These are phyloP conservation scores for Phytophthora multivora DNA, from an alignment of 352 stramenopile species.

Conservation along the genomic window DNA sequence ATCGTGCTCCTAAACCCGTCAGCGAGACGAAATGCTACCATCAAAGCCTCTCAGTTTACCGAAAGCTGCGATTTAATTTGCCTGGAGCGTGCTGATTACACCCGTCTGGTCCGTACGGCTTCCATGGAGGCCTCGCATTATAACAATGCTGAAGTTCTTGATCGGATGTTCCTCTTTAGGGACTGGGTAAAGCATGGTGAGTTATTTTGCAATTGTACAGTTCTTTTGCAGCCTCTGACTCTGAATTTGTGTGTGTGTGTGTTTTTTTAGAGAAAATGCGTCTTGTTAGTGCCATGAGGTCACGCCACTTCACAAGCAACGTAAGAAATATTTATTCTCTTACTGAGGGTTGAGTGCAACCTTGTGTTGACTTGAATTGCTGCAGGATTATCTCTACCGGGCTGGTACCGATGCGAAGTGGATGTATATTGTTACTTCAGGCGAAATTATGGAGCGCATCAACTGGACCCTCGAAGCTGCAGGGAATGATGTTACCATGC, in stretches of 20 bases:
- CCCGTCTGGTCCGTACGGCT: slow-evolving; percentile 66
- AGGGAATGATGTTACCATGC: slow-evolving; percentile 25
- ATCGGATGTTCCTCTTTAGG: slow-evolving; percentile 76
- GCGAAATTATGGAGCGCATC: slow-evolving; percentile 70
- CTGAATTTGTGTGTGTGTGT: too few species aligned
- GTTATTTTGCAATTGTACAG: background rate
- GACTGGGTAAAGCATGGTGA: slow-evolving; percentile 73
- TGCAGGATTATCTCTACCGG: slow-evolving; percentile 72
- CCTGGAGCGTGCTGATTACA: slow-evolving; percentile 76
- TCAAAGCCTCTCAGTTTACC: slow-evolving; percentile 69
- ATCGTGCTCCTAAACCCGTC: slow-evolving; percentile 75
- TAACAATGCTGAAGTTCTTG: slow-evolving; percentile 76
- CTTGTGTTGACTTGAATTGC: background rate
- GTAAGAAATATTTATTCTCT: slow-evolving; percentile 23
- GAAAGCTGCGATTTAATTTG: slow-evolving; percentile 70
- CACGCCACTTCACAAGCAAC: slow-evolving; percentile 65
- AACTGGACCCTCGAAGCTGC: slow-evolving; percentile 54
- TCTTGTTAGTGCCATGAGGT: slow-evolving; percentile 68
- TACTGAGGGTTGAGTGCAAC: too few species aligned
- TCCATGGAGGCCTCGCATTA: slow-evolving; percentile 85
- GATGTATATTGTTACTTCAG: slow-evolving; percentile 75
- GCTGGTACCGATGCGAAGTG: slow-evolving; percentile 67
- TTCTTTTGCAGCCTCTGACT: background rate
- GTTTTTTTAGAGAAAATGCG: slow-evolving; percentile 68
- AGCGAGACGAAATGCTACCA: slow-evolving; percentile 69